Conservation (phyloP, 345 rosid species). For the Geranium rotundifolium region DNA sequence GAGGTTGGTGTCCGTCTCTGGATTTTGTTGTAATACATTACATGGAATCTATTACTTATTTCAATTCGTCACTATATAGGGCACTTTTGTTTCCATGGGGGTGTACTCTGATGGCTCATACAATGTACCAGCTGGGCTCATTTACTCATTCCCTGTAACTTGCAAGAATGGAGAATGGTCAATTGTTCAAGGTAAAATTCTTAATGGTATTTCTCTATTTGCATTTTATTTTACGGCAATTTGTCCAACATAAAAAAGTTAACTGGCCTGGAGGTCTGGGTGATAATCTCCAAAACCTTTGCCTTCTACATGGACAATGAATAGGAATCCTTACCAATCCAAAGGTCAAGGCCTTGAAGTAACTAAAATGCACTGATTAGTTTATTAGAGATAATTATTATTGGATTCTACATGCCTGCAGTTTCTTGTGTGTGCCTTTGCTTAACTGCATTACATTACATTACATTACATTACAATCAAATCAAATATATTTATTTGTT, state of each 20-base stretch:
- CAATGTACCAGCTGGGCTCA: conserved; percentile 51
- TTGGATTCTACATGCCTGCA: too few species aligned
- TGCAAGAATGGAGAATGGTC: conserved; percentile 75
- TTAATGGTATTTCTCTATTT: too few species aligned
- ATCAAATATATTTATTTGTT: too few species aligned
- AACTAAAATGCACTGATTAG: too few species aligned
- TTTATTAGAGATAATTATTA: too few species aligned
- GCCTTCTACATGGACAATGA: too few species aligned
- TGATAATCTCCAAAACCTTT: too few species aligned
- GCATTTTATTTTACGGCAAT: neutral
- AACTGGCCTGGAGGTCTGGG: neutral
- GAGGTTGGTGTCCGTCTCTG: conserved; percentile 20
- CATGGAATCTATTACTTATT: neutral
- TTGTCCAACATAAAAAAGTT: neutral
- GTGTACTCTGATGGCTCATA: conserved; percentile 90
- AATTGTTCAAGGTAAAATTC: conserved; percentile 41
- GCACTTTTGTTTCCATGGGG: conserved; percentile 87
- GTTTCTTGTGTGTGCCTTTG: too few species aligned
- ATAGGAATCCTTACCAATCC: too few species aligned
- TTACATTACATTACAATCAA: too few species aligned
- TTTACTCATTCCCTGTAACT: conserved; percentile 74
- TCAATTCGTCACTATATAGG: conserved; percentile 18
- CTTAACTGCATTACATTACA: too few species aligned
- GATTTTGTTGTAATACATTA: neutral
- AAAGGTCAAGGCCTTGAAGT: too few species aligned